These are phyloP conservation scores for Hirsutella thompsonii DNA, from an alignment of 2,329 filamentous ascomycete genomes.

Conservation along the genomic window DNA sequence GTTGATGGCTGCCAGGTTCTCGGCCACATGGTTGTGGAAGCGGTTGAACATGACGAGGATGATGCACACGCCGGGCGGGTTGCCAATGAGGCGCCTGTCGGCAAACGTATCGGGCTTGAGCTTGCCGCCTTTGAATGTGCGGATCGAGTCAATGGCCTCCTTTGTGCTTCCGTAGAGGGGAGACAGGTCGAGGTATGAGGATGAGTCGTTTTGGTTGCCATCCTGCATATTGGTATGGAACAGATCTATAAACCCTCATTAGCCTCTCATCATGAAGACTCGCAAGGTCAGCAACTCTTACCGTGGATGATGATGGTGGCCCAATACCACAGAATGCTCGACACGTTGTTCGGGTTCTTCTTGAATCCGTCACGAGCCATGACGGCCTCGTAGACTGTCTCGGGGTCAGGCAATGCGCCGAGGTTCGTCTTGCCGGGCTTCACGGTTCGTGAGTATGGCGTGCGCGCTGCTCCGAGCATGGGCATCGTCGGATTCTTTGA, in stretches of 20 bases:
- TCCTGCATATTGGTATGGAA: conserved; percentile 57
- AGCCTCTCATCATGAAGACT: not conserved
- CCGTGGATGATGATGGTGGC: conserved; percentile 62
- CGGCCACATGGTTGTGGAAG: conserved; percentile 80
- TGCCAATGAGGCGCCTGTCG: conserved; percentile 55
- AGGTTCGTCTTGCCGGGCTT: conserved; percentile 45
- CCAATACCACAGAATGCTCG: conserved; percentile 60
- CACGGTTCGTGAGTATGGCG: conserved; percentile 53
- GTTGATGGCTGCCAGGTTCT: conserved; percentile 73
- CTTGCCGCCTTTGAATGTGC: conserved; percentile 57
- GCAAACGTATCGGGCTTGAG: conserved; percentile 63
- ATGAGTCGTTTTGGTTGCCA: conserved; percentile 49
- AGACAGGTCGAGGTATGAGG: conserved; percentile 58
- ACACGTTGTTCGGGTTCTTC: conserved; percentile 58
- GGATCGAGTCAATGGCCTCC: conserved; percentile 50
- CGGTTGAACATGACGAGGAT: conserved; percentile 67
- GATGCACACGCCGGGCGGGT: conserved; percentile 60
- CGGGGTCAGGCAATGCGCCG: conserved; percentile 55
- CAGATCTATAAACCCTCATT: conserved; percentile 31
- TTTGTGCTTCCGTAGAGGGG: conserved; percentile 60
- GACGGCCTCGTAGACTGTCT: conserved; percentile 46
- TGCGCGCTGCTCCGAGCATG: conserved; percentile 52
- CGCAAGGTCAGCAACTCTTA: conserved; percentile 12
- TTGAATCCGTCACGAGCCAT: conserved; percentile 39
- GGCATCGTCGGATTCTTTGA: conserved; percentile 51